Evolutionary conservation across 1,284 basidiomycete genomes (phyloP), one percentile per base, ranked within the genome.

Genomic region (Malassezia sp.): DNA sequence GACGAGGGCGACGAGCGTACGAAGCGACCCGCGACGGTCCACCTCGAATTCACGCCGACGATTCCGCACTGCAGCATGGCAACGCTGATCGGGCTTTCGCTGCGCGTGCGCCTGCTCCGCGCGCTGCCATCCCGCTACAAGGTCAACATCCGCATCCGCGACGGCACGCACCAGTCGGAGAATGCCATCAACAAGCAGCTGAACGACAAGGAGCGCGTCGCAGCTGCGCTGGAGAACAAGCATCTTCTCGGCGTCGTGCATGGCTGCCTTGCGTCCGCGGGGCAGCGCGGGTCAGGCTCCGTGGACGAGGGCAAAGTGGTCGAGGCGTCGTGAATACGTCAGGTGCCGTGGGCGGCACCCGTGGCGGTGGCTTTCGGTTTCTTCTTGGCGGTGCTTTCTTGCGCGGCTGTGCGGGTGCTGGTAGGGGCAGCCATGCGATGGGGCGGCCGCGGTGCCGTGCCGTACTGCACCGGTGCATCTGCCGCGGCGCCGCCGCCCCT

Each of bases 51-150:
- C 40, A 96, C 91, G 5, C 93, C 93, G 2, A 99, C 91, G 0
- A 90, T 95, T 22, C 93, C 93, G 4, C 91, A 97, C 68, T 99
- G 91, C 64, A 87, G 86, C 38, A 90, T 93, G 86, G 91, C 89
- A 3, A 96, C 90, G 2, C 75, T 97, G 36, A 97, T 99, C 47
- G 93, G 91, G 21, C 76, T 97, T 15, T 89, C 85, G 6, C 83
- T 97, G 35, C 82, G 91, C 10, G 91, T 96, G 21, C 78, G 91
- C 18, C 76, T 99, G 9, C 74, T 96, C 45, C 80, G 93, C 29
- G 83, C 87, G 39, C 78, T 99, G 10, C 93, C 93, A 1, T 79
- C 81, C 41, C 80, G 89, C 22, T 97, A 86, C 77, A 91, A 96
- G 69, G 80, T 99, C 21, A 89, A 96, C 71, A 88, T 99, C 49